Percentiles rank a stretch among this genome's conserved stretches.
Conservation (phyloP, 2,329 filamentous ascomycete genomes). For the Magnaporthiopsis incrustans region DNA sequence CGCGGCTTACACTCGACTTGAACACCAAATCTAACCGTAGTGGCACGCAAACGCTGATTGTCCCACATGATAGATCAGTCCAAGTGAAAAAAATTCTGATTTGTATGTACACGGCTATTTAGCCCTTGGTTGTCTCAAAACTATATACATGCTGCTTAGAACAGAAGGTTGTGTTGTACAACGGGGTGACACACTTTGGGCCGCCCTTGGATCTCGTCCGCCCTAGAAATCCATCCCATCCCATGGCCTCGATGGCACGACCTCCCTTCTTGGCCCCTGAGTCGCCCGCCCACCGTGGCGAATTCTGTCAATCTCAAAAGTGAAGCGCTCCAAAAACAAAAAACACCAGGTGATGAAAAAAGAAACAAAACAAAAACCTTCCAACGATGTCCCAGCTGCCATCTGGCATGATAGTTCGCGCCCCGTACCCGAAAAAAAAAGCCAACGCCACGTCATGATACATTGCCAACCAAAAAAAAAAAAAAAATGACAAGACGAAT, state of each 20-base stretch:
- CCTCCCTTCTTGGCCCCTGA: too few relatives aligned
- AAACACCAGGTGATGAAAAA: background rate
- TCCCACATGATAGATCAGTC: background rate
- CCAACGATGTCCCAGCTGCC: background rate
- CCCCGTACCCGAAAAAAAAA: background rate
- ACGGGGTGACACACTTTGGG: background rate
- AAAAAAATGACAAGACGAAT: background rate
- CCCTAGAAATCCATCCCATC: background rate
- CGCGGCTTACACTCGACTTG: too few relatives aligned
- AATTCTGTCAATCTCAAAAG: too few relatives aligned
- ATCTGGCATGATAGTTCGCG: background rate
- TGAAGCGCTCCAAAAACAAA: background rate
- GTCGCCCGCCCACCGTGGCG: too few relatives aligned
- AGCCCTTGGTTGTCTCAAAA: conserved; percentile 1
- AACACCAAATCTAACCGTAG: background rate
- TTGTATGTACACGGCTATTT: conserved; percentile 5
- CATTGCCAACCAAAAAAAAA: background rate
- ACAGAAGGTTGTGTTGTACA: conserved; percentile 2
- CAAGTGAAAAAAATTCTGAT: background rate
- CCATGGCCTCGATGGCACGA: background rate
- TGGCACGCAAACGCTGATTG: background rate
- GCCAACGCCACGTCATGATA: background rate
- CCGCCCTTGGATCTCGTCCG: too few relatives aligned
- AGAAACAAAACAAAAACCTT: background rate
- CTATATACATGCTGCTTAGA: conserved; percentile 6